phyloP scores from a whole-genome alignment of 169 alveolate genomes.

The Amoebophrya sp. region DNA sequence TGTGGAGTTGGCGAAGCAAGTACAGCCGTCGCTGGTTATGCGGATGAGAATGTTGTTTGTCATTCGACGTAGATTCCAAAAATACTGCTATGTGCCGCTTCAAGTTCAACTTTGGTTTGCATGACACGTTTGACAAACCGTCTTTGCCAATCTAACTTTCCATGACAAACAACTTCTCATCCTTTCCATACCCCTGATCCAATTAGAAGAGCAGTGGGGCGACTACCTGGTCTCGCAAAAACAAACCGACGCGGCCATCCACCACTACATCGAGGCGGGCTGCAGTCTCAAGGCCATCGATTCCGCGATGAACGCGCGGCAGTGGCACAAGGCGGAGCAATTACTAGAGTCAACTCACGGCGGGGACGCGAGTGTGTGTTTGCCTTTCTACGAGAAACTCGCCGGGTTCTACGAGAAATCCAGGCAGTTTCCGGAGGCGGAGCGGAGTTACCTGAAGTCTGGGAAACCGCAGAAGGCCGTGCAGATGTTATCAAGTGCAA shows the following conservation, averaged over 20 bases:
- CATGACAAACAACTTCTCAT: not conserved
- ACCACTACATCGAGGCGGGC: slow-evolving; percentile 85
- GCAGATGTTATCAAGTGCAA: no score
- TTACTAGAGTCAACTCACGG: slow-evolving; percentile 52
- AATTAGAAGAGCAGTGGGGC: slow-evolving; percentile 87
- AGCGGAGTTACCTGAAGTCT: not conserved
- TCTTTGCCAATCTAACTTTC: not conserved
- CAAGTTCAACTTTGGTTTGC: not conserved
- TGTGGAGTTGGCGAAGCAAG: slow-evolving; percentile 74
- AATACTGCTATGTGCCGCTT: no score
- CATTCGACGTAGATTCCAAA: no score
- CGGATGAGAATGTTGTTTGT: no score
- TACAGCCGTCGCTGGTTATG: slow-evolving; percentile 62
- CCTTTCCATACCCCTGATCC: slow-evolving; percentile 20
- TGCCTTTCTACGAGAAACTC: slow-evolving; percentile 2
- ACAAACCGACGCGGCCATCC: slow-evolving; percentile 77
- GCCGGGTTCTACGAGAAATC: not conserved
- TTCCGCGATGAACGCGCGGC: slow-evolving; percentile 80
- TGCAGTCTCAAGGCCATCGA: slow-evolving; percentile 78
- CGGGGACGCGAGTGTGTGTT: not conserved
- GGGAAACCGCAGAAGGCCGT: slow-evolving; percentile 8
- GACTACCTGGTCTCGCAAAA: slow-evolving; percentile 65
- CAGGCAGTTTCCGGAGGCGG: not conserved
- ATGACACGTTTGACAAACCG: not conserved
- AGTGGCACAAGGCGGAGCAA: slow-evolving; percentile 84